These are phyloP conservation scores for Hanseniaspora nectarophila DNA, from an alignment of 805 yeast species.

Conservation along the genomic window DNA sequence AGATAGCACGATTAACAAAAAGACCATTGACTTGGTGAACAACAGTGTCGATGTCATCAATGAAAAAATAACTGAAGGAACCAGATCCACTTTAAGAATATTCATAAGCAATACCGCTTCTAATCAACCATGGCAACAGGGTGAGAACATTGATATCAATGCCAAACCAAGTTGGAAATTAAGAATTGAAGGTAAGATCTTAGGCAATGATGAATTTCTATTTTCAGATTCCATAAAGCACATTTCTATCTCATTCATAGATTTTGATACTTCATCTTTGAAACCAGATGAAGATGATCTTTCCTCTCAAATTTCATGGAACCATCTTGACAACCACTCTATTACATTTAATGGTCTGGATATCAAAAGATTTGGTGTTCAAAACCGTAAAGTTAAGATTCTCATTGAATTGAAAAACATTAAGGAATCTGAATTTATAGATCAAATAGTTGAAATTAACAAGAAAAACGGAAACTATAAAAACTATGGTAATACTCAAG, in stretches of 20 bases:
- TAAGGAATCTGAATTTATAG: constrained; percentile 46
- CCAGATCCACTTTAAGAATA: constrained; percentile 57
- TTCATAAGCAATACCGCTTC: constrained; percentile 71
- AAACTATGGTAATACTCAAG: constrained; percentile 73
- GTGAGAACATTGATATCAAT: constrained; percentile 1
- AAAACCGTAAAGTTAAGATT: constrained; percentile 53
- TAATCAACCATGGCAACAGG: constrained; percentile 78
- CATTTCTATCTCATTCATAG: constrained; percentile 60
- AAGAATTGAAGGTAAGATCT: constrained; percentile 73
- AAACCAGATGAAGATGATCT: constrained; percentile 25
- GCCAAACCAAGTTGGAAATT: constrained; percentile 64
- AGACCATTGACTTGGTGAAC: constrained; percentile 16
- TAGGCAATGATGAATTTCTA: constrained; percentile 42
- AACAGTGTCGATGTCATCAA: constrained; percentile 22
- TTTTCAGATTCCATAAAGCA: constrained; percentile 75
- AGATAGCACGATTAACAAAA: constrained; percentile 1
- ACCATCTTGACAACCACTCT: constrained; percentile 39
- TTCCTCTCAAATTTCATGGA: constrained; percentile 70
- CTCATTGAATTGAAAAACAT: constrained; percentile 72
- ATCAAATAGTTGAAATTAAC: constrained; percentile 48
- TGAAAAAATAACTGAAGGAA: constrained; percentile 22
- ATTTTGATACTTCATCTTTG: constrained; percentile 26
- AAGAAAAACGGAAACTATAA: constrained; percentile 40
- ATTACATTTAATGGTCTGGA: constrained; percentile 81
- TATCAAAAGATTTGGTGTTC: constrained; percentile 64